phyloP scores from a whole-genome alignment of 495 filamentous ascomycete genomes.

The Penicillium odoratum region DNA sequence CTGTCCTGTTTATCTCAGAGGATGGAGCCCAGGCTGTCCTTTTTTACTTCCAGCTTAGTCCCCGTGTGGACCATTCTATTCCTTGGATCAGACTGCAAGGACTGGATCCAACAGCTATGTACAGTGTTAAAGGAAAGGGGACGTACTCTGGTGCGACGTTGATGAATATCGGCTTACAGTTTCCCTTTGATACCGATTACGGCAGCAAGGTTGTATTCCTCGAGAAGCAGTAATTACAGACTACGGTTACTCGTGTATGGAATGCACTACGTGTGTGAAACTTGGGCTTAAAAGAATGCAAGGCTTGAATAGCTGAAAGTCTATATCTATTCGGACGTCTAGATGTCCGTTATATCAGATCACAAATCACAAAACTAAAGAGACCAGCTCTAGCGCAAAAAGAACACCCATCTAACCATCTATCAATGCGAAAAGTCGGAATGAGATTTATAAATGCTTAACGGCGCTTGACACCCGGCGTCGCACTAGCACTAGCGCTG shows the following conservation, averaged over 20 bases:
- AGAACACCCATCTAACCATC: not conserved
- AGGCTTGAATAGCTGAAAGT: not conserved
- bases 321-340: not conserved
- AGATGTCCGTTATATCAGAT: not conserved
- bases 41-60: slow-evolving; percentile 51
- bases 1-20: slow-evolving; percentile 50
- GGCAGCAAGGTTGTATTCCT: slow-evolving; percentile 45
- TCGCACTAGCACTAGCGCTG: not conserved
- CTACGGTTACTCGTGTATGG: too few species aligned
- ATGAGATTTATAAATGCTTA: not conserved
- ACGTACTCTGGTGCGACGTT: slow-evolving; percentile 46
- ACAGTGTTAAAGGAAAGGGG: slow-evolving; percentile 40
- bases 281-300: not conserved
- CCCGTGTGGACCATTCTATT: slow-evolving; percentile 42
- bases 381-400: not conserved
- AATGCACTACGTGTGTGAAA: too few species aligned
- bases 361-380: not conserved
- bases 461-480: not conserved
- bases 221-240: slow-evolving; percentile 27
- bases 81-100: slow-evolving; percentile 48
- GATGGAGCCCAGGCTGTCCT: slow-evolving; percentile 43
- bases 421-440: not conserved
- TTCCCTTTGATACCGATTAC: slow-evolving; percentile 39
- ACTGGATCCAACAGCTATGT: slow-evolving; percentile 44
- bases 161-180: slow-evolving; percentile 51